Percentiles rank a stretch among this genome's conserved stretches.
These are phyloP conservation scores for Knufia petricola DNA, from an alignment of 2,329 filamentous ascomycete species.

Conservation along the genomic window DNA sequence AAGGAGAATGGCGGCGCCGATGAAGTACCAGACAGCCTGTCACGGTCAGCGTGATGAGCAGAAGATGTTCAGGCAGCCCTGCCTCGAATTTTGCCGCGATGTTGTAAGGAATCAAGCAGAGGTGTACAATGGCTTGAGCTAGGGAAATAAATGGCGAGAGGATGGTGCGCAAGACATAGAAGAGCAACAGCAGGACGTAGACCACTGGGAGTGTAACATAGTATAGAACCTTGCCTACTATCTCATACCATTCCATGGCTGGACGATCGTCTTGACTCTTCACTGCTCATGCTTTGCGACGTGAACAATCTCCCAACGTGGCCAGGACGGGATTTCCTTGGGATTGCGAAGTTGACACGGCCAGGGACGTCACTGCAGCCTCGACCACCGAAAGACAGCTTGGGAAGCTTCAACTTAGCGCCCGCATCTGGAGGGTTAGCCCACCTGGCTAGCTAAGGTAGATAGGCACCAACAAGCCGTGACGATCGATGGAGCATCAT, in stretches of 20 bases:
- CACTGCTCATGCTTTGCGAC: conserved; percentile 7
- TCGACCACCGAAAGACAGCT: too few relatives aligned
- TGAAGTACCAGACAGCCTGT: conserved; percentile 42
- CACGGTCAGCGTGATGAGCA: conserved; percentile 10
- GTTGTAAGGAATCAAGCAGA: conserved; percentile 40
- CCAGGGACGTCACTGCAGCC: too few relatives aligned
- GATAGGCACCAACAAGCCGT: too few relatives aligned
- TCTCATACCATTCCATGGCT: conserved; percentile 3
- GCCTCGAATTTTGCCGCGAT: conserved; percentile 49
- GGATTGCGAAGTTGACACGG: conserved; percentile 13
- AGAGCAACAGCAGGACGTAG: conserved; percentile 29
- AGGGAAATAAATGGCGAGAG: conserved; percentile 42
- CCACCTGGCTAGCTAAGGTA: too few relatives aligned
- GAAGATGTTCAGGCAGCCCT: conserved; percentile 21
- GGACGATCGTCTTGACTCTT: background rate
- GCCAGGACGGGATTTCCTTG: too few relatives aligned
- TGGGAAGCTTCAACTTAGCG: too few relatives aligned
- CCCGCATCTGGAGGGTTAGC: too few relatives aligned
- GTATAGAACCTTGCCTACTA: conserved; percentile 6
- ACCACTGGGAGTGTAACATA: conserved; percentile 29
- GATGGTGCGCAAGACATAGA: conserved; percentile 32
- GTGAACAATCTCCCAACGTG: too few relatives aligned
- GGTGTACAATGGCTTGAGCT: conserved; percentile 31
- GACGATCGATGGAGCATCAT: too few relatives aligned
- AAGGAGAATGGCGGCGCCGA: conserved; percentile 57